Evolutionary conservation across 306 rosid species (phyloP).

Genomic region (Sindora glabra): DNA sequence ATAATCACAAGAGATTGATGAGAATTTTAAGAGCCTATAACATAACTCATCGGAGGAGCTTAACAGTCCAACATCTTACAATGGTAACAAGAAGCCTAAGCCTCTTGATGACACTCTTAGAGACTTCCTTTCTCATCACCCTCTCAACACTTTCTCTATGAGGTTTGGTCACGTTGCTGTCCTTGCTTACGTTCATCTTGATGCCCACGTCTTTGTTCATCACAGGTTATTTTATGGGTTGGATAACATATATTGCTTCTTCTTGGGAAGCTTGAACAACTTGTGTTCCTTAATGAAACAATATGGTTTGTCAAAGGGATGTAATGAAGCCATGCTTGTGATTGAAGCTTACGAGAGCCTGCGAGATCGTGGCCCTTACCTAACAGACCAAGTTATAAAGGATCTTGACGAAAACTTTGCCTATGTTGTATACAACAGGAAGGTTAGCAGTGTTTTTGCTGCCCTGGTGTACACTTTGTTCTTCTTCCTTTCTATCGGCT

Average conservation of each 20-base stretch:
- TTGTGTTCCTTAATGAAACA: conserved; percentile 50
- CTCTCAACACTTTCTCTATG: conserved; percentile 57
- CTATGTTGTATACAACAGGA: conserved; percentile 92
- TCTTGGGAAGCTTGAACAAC: conserved; percentile 82
- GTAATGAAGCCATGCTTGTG: conserved; percentile 79
- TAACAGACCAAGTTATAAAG: conserved; percentile 91
- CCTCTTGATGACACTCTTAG: conserved; percentile 70
- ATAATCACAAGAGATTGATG: too few species aligned
- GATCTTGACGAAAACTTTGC: conserved; percentile 94
- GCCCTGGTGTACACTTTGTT: too few species aligned
- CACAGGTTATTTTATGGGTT: conserved; percentile 85
- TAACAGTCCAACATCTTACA: conserved; percentile 78
- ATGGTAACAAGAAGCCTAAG: conserved; percentile 67
- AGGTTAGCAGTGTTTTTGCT: conserved; percentile 67
- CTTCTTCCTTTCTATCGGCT: too few species aligned
- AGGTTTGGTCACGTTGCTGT: conserved; percentile 70
- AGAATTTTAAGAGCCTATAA: too few species aligned
- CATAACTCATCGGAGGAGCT: conserved; percentile 95
- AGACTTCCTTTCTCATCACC: conserved; percentile 65
- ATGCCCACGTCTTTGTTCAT: conserved; percentile 29
- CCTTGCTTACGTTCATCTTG: conserved; percentile 67
- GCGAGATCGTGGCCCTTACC: conserved; percentile 91
- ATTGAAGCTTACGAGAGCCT: conserved; percentile 89
- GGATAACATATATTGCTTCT: conserved; percentile 80
- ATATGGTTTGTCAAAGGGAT: conserved; percentile 64